Conservation (phyloP, 495 filamentous ascomycete genomes). For the Pyronema omphalodes region DNA sequence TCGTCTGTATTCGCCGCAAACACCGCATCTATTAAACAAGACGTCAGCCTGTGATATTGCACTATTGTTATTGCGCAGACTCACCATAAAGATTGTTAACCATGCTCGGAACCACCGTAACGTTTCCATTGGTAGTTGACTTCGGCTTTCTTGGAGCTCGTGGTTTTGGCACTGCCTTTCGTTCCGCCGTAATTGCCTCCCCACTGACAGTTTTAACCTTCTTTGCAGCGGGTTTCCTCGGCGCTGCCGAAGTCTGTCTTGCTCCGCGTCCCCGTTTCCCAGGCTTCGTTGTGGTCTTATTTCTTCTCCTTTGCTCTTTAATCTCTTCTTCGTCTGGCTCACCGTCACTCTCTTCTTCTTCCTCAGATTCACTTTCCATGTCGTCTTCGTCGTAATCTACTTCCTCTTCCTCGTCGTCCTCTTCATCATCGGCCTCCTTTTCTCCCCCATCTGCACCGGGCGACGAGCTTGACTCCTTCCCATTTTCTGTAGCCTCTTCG, state of each 20-base stretch:
- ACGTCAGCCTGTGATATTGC: constrained; percentile 2
- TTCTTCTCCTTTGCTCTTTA: constrained; percentile 26
- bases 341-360: constrained; percentile 16
- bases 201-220: constrained; percentile 54
- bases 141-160: constrained; percentile 16
- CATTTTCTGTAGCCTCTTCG: constrained; percentile 29
- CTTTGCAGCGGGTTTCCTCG: constrained; percentile 47
- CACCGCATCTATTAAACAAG: constrained; percentile 11
- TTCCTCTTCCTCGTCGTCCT: not conserved
- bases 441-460: not conserved
- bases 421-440: constrained; percentile 4
- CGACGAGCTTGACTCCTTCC: constrained; percentile 5
- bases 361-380: constrained; percentile 1
- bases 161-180: constrained; percentile 10
- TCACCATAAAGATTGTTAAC: constrained; percentile 16
- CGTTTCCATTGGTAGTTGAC: constrained; percentile 18
- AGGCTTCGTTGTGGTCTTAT: constrained; percentile 5
- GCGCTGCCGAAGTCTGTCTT: constrained; percentile 30
- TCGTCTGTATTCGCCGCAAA: constrained; percentile 24
- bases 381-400: constrained; percentile 3
- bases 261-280: constrained; percentile 31
- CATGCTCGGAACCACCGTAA: constrained; percentile 1
- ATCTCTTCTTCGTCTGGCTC: constrained; percentile 49
- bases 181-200: constrained; percentile 28
- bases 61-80: constrained; percentile 1